phyloP scores from a whole-genome alignment of 164 flowering plant species.

The Berberis thunbergii region DNA sequence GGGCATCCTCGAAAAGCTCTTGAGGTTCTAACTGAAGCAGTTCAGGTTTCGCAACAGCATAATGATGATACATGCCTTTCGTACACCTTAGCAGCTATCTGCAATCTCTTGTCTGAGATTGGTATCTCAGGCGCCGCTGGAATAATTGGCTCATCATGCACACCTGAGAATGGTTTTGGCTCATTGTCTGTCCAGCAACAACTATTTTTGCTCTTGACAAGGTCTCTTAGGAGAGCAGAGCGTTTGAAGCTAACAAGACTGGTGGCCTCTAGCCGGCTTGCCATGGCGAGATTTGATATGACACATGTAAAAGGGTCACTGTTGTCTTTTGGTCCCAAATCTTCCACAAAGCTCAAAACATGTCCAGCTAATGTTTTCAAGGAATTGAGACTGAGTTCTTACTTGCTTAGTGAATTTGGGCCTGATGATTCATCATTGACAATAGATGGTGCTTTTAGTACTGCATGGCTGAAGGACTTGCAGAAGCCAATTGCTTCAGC shows the following conservation, averaged over 20 bases:
- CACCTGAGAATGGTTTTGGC: conserved; percentile 44
- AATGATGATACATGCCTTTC: conserved; percentile 86
- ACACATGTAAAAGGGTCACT: conserved; percentile 90
- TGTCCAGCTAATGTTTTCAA: conserved; percentile 72
- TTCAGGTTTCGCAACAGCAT: conserved; percentile 74
- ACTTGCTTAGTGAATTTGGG: conserved; percentile 59
- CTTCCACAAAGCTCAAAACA: conserved; percentile 65
- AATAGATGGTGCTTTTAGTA: conserved; percentile 71
- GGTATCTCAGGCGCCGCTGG: conserved; percentile 59
- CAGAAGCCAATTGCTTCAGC: conserved; percentile 43
- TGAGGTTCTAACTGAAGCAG: conserved; percentile 84
- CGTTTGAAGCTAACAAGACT: conserved; percentile 62
- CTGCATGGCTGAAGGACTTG: conserved; percentile 74
- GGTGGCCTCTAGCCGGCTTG: conserved; percentile 82
- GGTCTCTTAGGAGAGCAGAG: conserved; percentile 81
- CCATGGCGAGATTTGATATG: conserved; percentile 75
- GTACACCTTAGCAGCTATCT: conserved; percentile 78
- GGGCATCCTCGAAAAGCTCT: conserved; percentile 88
- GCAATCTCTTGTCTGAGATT: conserved; percentile 71
- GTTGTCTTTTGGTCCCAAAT: conserved; percentile 92
- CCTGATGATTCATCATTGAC: conserved; percentile 50
- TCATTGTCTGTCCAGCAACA: conserved; percentile 77
- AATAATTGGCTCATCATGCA: conserved; percentile 66
- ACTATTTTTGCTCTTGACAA: conserved; percentile 62
- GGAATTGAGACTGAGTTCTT: conserved; percentile 77